phyloP scores from a whole-genome alignment of 345 rosid genomes.

The Brassica napus region DNA sequence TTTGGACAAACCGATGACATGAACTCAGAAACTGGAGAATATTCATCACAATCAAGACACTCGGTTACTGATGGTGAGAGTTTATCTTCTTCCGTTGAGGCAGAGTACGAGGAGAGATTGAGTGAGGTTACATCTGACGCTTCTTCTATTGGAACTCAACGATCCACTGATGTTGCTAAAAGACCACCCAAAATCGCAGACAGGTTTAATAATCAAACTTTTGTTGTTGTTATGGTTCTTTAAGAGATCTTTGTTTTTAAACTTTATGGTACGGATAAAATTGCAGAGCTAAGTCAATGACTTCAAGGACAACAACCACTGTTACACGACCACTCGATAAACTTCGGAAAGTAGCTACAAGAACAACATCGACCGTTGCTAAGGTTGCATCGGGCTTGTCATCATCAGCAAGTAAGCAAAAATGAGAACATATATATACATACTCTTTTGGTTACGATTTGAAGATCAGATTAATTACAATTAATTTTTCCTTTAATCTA shows the following conservation, averaged over 20 bases:
- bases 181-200: conserved; percentile 40
- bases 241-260: background rate
- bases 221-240: background rate
- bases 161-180: conserved; percentile 38
- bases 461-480: background rate
- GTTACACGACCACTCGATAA: conserved; percentile 37
- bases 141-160: conserved; percentile 51
- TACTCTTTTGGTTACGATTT: too few species aligned
- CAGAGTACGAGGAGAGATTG: conserved; percentile 46
- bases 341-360: conserved; percentile 34
- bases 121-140: conserved; percentile 49
- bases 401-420: conserved; percentile 47
- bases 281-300: conserved; percentile 33
- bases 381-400: conserved; percentile 45
- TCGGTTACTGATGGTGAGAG: conserved; percentile 41
- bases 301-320: conserved; percentile 18
- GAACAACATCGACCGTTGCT: conserved; percentile 41
- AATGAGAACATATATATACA: too few species aligned
- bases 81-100: conserved; percentile 34
- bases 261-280: too few species aligned
- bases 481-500: too few species aligned
- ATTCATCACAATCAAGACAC: conserved; percentile 32
- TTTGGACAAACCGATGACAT: conserved; percentile 41
- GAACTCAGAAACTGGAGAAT: conserved; percentile 33
- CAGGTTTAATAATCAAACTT: conserved; percentile 39